A percentile compares a stretch with the other conserved stretches of the same genome.
phyloP scores from a whole-genome alignment of 352 stramenopile genomes.

The Phytophthora citrophthora region DNA sequence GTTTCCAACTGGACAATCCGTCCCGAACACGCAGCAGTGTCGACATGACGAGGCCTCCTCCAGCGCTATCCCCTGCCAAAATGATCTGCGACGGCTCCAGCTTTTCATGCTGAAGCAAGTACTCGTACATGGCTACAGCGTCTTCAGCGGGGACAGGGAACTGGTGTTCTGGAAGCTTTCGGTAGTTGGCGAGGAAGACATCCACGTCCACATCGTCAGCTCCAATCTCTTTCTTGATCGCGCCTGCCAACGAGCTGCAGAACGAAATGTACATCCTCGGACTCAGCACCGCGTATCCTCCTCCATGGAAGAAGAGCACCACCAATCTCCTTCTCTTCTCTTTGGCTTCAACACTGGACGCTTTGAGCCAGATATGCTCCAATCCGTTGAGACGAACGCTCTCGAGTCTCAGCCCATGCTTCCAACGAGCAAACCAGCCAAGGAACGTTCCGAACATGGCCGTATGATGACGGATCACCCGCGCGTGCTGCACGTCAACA shows the following conservation, averaged over 20 bases:
- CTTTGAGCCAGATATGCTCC: slow-evolving; percentile 60
- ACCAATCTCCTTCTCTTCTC: slow-evolving; percentile 26
- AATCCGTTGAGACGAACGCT: slow-evolving; percentile 41
- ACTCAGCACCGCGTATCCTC: slow-evolving; percentile 50
- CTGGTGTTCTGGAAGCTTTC: slow-evolving; percentile 40
- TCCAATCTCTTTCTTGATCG: slow-evolving; percentile 28
- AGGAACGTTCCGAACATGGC: slow-evolving; percentile 28
- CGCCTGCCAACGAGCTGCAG: slow-evolving; percentile 25
- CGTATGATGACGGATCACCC: slow-evolving; percentile 33
- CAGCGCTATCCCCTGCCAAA: slow-evolving; percentile 46
- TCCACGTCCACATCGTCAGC: slow-evolving; percentile 22
- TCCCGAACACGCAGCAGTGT: slow-evolving; percentile 43
- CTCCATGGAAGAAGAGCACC: slow-evolving; percentile 65
- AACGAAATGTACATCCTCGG: slow-evolving; percentile 48
- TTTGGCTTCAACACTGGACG: not conserved
- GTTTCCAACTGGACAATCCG: slow-evolving; percentile 23
- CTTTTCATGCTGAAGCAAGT: slow-evolving; percentile 44
- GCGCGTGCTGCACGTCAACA: slow-evolving; percentile 26
- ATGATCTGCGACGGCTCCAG: slow-evolving; percentile 41
- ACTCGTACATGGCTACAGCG: slow-evolving; percentile 44
- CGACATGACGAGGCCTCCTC: slow-evolving; percentile 46
- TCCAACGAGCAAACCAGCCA: slow-evolving; percentile 30
- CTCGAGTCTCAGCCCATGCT: slow-evolving; percentile 32
- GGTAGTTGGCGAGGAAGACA: slow-evolving; percentile 52
- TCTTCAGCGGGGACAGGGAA: slow-evolving; percentile 47